Conservation (phyloP, 1,139 yeast species). For the Magnusiomyces suaveolens region DNA sequence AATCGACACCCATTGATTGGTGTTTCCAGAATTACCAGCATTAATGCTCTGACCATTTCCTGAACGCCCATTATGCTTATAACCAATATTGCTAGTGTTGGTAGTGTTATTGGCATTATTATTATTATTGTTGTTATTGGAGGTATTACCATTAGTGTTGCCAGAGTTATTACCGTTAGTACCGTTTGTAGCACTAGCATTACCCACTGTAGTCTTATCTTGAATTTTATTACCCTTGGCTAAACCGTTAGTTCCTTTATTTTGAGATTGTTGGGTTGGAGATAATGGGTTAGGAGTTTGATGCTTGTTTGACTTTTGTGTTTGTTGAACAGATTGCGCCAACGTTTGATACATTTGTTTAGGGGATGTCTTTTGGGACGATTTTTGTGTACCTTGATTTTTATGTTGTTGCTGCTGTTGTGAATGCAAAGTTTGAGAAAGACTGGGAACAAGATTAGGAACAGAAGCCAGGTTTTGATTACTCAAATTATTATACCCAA, state of each 20-base stretch:
- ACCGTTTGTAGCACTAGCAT: background rate
- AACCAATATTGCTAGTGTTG: background rate
- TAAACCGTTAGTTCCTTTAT: too few relatives aligned
- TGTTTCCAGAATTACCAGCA: background rate
- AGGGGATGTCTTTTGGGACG: background rate
- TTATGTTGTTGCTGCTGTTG: background rate
- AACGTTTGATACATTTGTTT: background rate
- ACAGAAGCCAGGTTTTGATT: background rate
- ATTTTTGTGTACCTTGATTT: background rate
- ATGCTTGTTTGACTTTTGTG: background rate
- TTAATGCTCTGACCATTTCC: background rate
- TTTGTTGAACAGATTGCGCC: too few relatives aligned
- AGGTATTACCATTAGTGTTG: conserved; percentile 1
- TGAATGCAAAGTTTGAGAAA: background rate
- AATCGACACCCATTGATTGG: background rate
- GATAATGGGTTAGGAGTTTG: background rate
- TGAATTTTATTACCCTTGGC: background rate
- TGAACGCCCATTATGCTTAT: background rate
- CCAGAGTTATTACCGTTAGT: background rate
- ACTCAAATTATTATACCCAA: background rate
- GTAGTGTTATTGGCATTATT: background rate
- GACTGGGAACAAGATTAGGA: background rate
- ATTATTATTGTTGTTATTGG: background rate
- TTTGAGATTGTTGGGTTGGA: background rate
- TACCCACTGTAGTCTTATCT: background rate